Percentiles rank a stretch among this genome's conserved stretches.
Conservation (phyloP, 352 stramenopile species). For the Pythium oligandrum region DNA sequence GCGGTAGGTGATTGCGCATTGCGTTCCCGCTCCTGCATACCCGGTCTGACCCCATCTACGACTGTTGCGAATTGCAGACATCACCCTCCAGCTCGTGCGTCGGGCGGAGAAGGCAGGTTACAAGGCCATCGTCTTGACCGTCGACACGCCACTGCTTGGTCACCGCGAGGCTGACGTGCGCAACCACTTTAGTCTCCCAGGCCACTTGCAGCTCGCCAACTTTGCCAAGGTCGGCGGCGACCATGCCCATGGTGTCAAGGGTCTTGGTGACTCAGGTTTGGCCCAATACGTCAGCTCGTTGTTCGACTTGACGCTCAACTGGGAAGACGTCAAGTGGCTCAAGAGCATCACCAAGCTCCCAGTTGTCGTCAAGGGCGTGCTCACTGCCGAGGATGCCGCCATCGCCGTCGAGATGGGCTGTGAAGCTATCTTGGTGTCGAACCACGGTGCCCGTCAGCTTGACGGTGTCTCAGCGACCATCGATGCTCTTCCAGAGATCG, state of each 20-base stretch:
- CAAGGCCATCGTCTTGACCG: slow-evolving; percentile 93
- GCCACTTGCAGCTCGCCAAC: slow-evolving; percentile 46
- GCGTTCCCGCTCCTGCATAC: too few species aligned
- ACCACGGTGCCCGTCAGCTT: slow-evolving; percentile 92
- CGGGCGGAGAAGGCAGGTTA: slow-evolving; percentile 92
- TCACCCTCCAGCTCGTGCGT: slow-evolving; percentile 89
- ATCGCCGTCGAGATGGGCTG: slow-evolving; percentile 89
- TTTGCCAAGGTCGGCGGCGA: slow-evolving; percentile 42
- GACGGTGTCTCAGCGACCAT: slow-evolving; percentile 89
- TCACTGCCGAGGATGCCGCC: slow-evolving; percentile 90
- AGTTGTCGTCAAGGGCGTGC: slow-evolving; percentile 92
- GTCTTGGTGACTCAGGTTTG: slow-evolving; percentile 42
- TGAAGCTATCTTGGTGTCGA: slow-evolving; percentile 90
- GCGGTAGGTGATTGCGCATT: slow-evolving; percentile 19
- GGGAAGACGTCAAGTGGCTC: slow-evolving; percentile 90
- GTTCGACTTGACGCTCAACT: slow-evolving; percentile 94
- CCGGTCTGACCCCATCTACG: neutral
- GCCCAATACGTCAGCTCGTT: slow-evolving; percentile 73
- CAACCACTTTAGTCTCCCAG: slow-evolving; percentile 87
- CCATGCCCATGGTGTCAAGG: slow-evolving; percentile 60
- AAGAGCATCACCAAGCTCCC: slow-evolving; percentile 90
- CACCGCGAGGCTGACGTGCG: slow-evolving; percentile 94
- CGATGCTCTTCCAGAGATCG: slow-evolving; percentile 90
- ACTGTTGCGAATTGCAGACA: slow-evolving; percentile 47
- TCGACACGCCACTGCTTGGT: slow-evolving; percentile 95